Base-by-base conservation (phyloP, 495 filamentous ascomycete species). In the Trichoderma asperelloides region DNA sequence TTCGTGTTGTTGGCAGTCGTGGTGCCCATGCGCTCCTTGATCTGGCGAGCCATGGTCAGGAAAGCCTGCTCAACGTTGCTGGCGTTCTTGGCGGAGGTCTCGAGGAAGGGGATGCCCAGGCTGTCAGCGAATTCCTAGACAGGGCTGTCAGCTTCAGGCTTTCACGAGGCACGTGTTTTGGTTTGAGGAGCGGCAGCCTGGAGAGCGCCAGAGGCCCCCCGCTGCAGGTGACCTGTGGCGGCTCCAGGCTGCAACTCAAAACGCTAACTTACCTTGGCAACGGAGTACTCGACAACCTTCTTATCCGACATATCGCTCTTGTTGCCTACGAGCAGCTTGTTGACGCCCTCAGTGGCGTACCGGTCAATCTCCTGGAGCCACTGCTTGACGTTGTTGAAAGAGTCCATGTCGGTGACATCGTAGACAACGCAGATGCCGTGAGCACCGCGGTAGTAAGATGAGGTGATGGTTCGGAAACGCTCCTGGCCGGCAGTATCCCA, bases 231-330 rank as follows among this genome's bases (percentile, higher is more conserved):
- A 40, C 65, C 8, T 15, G 43, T 16, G 21, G 62, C 13, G 30
- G 23, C 62, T 21, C n/a, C 40, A 27, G 40, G 43, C 41, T 49
- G 64, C 27, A 25, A 41, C 41, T 49, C n/a, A 12, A 30, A 37
- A 21, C 33, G 40, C 21, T 25, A 40, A 49, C 70, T 63, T 79
- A 97, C 95, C 91, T 98, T 98, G 65, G 96, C 95, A 70, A 97
- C 96, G 68, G 93, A 96, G 86, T 98, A 98, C 77, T 98, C 96
- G 49, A 98, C 95, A 12, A 98, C 96, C 83, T 98, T 98, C 89
- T 98, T 98, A 80, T 98, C 95, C 71, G 95, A 87, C 91, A 98
- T 98, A 91, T 98, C 95, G 78, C 91, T 96, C 89, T 98, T 98
- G 88, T 98, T 98, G 73, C 95, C 95, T 66, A 98, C 95, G 66